Evolutionary conservation across 23 red algal species (phyloP).

Genomic region (Gracilaria domingensis): DNA sequence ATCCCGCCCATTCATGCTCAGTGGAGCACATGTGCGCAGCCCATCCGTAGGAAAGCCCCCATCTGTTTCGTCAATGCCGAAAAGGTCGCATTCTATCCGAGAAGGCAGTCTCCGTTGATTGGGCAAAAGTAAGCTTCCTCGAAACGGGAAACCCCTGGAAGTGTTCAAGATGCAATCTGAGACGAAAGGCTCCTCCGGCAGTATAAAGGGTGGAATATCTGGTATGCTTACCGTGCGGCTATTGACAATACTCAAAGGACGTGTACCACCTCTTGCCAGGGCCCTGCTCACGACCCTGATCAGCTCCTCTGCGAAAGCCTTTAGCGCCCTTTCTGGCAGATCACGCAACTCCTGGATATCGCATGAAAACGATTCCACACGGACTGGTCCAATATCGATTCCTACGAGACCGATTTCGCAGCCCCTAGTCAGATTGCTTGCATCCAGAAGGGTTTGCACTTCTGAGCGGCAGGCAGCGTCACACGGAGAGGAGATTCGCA

Average conservation of each 20-base stretch:
- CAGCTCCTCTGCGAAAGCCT: not conserved
- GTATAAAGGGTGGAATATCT: not conserved
- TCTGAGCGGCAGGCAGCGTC: not conserved
- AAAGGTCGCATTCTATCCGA: not conserved
- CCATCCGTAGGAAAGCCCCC: constrained; percentile 34
- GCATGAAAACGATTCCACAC: not conserved
- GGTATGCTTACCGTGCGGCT: not conserved
- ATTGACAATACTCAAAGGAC: not conserved
- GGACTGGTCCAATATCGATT: not conserved
- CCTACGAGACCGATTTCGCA: not conserved
- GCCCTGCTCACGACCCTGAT: not conserved
- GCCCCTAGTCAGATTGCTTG: not conserved
- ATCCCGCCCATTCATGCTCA: constrained; percentile 14
- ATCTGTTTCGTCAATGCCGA: constrained; percentile 37
- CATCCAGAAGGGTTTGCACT: not conserved
- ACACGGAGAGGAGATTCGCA: not conserved
- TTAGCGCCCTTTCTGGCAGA: not conserved
- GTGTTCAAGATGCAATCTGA: not conserved
- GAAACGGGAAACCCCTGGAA: not conserved
- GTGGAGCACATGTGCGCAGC: constrained; percentile 12
- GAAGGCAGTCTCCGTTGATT: not conserved
- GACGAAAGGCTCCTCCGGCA: not conserved
- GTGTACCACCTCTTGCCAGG: not conserved
- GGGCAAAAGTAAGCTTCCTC: not conserved
- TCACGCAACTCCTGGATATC: not conserved